These are phyloP conservation scores for Tinospora cordifolia DNA, from an alignment of 164 flowering plant genomes.

Conservation along the genomic window DNA sequence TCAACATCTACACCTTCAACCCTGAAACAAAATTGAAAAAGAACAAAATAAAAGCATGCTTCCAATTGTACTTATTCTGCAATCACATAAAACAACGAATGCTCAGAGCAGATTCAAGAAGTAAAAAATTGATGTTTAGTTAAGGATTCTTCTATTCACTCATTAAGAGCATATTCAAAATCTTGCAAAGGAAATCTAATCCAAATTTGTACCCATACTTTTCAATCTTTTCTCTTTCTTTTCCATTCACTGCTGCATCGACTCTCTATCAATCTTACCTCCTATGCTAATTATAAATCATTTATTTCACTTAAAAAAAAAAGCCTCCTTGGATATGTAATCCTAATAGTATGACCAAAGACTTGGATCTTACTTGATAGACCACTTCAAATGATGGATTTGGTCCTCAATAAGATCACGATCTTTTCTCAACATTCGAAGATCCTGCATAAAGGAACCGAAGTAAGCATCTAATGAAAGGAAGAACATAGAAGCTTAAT, in stretches of 20 bases:
- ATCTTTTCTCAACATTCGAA: slow-evolving; percentile 47
- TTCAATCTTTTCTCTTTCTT: too few relatives aligned
- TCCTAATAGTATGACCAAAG: background rate
- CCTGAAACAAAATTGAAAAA: slow-evolving; percentile 30
- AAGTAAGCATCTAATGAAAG: slow-evolving; percentile 4
- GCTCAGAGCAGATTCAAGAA: too few relatives aligned
- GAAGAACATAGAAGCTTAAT: background rate
- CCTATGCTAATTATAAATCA: too few relatives aligned
- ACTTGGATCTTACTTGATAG: slow-evolving; percentile 45
- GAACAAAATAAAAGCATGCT: background rate
- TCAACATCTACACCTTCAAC: slow-evolving; percentile 31
- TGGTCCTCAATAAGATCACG: slow-evolving; percentile 81
- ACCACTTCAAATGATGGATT: slow-evolving; percentile 85
- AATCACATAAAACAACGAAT: background rate
- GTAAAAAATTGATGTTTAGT: too few relatives aligned
- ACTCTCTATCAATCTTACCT: too few relatives aligned
- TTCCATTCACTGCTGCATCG: too few relatives aligned
- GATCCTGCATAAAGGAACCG: slow-evolving; percentile 37
- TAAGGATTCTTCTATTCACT: too few relatives aligned
- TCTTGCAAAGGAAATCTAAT: too few relatives aligned
- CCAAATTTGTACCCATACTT: too few relatives aligned
- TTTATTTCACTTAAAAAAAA: background rate
- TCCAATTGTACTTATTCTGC: background rate
- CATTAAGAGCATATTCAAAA: too few relatives aligned
- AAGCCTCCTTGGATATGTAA: background rate